Percentiles rank a stretch among this genome's conserved stretches.
Conservation (phyloP, 768 basidiomycete genomes). For the Rhodotorula graminis region DNA sequence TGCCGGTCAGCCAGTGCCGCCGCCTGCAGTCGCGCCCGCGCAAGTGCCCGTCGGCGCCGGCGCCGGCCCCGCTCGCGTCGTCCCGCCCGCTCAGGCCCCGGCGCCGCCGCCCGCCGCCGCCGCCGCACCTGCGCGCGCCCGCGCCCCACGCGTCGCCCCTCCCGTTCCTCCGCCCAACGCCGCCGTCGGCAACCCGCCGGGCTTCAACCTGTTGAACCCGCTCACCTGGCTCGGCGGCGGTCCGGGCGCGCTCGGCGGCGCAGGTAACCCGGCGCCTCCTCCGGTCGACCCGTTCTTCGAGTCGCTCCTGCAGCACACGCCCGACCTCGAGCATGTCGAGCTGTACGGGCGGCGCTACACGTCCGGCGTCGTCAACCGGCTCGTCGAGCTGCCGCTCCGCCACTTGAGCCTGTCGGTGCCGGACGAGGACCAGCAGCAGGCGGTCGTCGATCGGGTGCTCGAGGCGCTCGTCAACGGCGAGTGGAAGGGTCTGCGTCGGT, state of each 20-base stretch:
- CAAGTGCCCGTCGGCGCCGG: too few species aligned
- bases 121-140: not conserved
- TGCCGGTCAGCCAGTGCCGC: too few species aligned
- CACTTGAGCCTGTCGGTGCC: slow-evolving; percentile 13
- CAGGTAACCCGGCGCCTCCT: not conserved
- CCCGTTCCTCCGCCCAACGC: not conserved
- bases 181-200: not conserved
- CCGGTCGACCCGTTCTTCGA: slow-evolving; percentile 17
- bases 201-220: not conserved
- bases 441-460: not conserved
- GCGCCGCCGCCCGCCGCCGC: too few species aligned
- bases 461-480: not conserved
- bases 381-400: not conserved
- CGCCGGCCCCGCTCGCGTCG: too few species aligned
- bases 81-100: too few species aligned
- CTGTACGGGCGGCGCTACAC: slow-evolving; percentile 17
- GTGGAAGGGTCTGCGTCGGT: not conserved
- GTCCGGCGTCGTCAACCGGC: not conserved
- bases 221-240: not conserved
- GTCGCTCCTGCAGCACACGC: not conserved
- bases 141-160: not conserved
- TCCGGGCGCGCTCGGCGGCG: not conserved
- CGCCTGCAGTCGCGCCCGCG: too few species aligned
- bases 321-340: slow-evolving; percentile 16
- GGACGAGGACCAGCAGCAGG: not conserved